Conservation (phyloP, 768 basidiomycete genomes). For the Pulveroboletus sp. region DNA sequence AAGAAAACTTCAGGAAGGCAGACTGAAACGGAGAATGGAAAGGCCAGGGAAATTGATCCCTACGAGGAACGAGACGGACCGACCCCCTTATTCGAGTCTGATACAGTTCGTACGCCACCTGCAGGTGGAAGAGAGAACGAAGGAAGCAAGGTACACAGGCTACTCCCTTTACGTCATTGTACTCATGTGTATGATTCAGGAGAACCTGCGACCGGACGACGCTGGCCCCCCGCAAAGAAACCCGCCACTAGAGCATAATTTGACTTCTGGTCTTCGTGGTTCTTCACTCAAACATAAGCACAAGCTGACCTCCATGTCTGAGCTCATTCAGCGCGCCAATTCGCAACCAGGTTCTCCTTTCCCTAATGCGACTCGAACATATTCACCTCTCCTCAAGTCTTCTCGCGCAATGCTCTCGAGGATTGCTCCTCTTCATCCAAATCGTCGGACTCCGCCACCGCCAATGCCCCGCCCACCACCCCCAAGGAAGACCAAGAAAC, state of each 20-base stretch:
- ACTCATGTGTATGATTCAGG: conserved; percentile 9
- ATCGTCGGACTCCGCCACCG: conserved; percentile 68
- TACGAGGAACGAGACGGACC: conserved; percentile 25
- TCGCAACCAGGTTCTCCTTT: conserved; percentile 60
- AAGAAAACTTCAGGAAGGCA: conserved; percentile 19
- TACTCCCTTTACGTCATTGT: not conserved
- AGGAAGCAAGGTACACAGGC: conserved; percentile 14
- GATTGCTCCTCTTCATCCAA: conserved; percentile 75
- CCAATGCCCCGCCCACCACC: conserved; percentile 66
- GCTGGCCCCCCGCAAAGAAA: not conserved
- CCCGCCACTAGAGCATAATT: conserved; percentile 4
- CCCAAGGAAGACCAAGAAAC: conserved; percentile 76
- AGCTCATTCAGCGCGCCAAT: conserved; percentile 69
- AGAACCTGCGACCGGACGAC: conserved; percentile 8
- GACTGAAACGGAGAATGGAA: conserved; percentile 22
- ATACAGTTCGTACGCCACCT: not conserved
- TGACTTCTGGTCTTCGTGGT: conserved; percentile 12
- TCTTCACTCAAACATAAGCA: conserved; percentile 52
- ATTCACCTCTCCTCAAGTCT: conserved; percentile 64
- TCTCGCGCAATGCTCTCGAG: conserved; percentile 56
- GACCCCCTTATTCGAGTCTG: not conserved
- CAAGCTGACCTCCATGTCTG: conserved; percentile 63
- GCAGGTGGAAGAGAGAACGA: conserved; percentile 3
- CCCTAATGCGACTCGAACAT: conserved; percentile 29
- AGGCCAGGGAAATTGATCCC: conserved; percentile 23